A percentile compares a stretch with the other conserved stretches of the same genome.
Conservation (phyloP, 768 basidiomycete genomes). For the Hemileccinum impolitum region DNA sequence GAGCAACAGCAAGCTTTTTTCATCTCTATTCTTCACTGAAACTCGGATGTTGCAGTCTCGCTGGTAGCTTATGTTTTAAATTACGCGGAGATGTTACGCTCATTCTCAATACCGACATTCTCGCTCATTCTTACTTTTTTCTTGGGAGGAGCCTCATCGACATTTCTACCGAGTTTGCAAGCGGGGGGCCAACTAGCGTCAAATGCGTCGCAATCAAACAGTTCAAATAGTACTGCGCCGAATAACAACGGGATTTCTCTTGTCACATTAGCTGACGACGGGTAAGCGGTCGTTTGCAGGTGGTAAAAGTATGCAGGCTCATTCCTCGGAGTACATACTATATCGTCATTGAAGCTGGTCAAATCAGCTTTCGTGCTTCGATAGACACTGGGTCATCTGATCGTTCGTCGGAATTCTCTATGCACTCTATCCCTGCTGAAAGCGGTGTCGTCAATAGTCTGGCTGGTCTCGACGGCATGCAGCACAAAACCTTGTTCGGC, state of each 20-base stretch:
- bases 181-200: constrained; percentile 7
- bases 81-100: constrained; percentile 17
- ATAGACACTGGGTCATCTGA: constrained; percentile 67
- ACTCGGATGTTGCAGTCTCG: constrained; percentile 19
- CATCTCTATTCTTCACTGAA: background rate
- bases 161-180: constrained; percentile 12
- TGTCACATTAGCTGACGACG: constrained; percentile 46
- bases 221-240: constrained; percentile 16
- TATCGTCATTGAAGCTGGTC: constrained; percentile 55
- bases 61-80: constrained; percentile 3
- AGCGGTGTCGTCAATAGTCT: constrained; percentile 45
- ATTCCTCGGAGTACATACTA: constrained; percentile 60
- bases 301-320: constrained; percentile 1
- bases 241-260: constrained; percentile 41
- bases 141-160: constrained; percentile 1
- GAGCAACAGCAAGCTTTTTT: background rate
- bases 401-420: constrained; percentile 13
- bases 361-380: constrained; percentile 62
- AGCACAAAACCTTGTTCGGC: constrained; percentile 47
- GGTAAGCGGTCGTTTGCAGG: constrained; percentile 40
- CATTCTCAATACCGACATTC: constrained; percentile 7
- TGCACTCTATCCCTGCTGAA: background rate
- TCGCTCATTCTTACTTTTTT: constrained; percentile 10
- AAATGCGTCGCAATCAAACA: constrained; percentile 11
- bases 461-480: constrained; percentile 68